Conservation (phyloP, 768 basidiomycete genomes). For the Russula emetica region DNA sequence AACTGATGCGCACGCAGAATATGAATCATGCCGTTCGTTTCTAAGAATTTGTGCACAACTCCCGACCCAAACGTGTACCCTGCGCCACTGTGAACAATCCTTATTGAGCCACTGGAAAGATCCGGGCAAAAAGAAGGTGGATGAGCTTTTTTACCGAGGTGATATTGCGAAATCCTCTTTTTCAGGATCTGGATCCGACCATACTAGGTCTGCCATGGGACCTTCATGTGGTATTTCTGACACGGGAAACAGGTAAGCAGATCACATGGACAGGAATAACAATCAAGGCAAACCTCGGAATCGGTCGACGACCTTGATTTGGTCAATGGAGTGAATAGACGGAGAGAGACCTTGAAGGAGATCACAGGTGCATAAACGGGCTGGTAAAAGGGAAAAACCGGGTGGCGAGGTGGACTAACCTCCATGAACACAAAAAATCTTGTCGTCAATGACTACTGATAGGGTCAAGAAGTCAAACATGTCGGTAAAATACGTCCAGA, state of each 20-base stretch:
- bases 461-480: constrained; percentile 99
- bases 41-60: constrained; percentile 95
- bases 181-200: constrained; percentile 99
- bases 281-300: constrained; percentile 69
- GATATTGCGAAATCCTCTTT: constrained; percentile 99
- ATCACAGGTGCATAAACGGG: constrained; percentile 2
- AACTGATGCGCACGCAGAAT: constrained; percentile 97
- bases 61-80: constrained; percentile 99
- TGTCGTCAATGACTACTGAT: constrained; percentile 97
- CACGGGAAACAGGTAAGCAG: constrained; percentile 11
- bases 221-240: constrained; percentile 98
- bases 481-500: constrained; percentile 99
- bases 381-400: constrained; percentile 15
- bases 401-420: constrained; percentile 46
- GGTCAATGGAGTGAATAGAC: constrained; percentile 98
- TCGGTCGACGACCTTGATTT: constrained; percentile 98
- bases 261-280: constrained; percentile 2
- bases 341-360: constrained; percentile 75
- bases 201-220: constrained; percentile 98
- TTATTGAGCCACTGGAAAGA: constrained; percentile 15
- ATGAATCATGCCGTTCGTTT: constrained; percentile 94
- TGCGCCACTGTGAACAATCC: constrained; percentile 64
- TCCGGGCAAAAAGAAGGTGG: constrained; percentile 21
- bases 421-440: constrained; percentile 98
- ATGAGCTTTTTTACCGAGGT: constrained; percentile 59